These are phyloP conservation scores for Powellomyces hirtus DNA, from an alignment of 192 early-diverging fungal genomes.

Conservation along the genomic window DNA sequence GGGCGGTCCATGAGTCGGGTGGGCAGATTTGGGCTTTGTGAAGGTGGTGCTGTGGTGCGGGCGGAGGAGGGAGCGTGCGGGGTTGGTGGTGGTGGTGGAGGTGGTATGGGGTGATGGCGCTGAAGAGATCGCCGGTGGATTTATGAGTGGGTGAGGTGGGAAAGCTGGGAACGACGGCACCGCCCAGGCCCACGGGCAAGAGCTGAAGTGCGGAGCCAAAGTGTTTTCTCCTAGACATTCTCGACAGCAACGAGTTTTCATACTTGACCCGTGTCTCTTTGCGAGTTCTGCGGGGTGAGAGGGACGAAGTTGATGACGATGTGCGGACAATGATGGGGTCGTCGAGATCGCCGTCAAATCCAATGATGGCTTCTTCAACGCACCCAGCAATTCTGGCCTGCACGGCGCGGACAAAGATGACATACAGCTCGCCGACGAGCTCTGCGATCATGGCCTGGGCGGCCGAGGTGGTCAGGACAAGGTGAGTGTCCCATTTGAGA, in stretches of 20 bases:
- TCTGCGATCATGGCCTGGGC: slow-evolving; percentile 80
- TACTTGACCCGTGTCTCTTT: neutral
- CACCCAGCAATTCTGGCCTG: neutral
- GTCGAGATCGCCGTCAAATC: slow-evolving; percentile 4
- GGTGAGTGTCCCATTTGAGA: slow-evolving; percentile 78
- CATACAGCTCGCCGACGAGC: slow-evolving; percentile 60
- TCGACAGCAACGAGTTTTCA: neutral
- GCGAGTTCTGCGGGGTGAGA: neutral
- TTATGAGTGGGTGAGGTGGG: neutral
- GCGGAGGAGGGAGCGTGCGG: neutral
- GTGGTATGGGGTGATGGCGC: neutral
- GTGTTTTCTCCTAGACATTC: neutral
- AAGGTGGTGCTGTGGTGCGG: neutral
- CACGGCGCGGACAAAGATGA: slow-evolving; percentile 15
- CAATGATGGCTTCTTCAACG: slow-evolving; percentile 25
- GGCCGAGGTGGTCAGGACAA: slow-evolving; percentile 66
- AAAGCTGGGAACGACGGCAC: neutral
- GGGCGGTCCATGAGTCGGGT: neutral
- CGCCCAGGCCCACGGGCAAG: too few species aligned
- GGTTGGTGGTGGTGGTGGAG: neutral
- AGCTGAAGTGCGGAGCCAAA: neutral
- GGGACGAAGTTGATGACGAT: too few species aligned
- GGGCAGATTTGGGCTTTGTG: neutral
- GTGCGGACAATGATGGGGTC: neutral
- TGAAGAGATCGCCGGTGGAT: neutral